Evolutionary conservation across 768 basidiomycete genomes (phyloP).

Genomic region (Psilocybe tampanensis): DNA sequence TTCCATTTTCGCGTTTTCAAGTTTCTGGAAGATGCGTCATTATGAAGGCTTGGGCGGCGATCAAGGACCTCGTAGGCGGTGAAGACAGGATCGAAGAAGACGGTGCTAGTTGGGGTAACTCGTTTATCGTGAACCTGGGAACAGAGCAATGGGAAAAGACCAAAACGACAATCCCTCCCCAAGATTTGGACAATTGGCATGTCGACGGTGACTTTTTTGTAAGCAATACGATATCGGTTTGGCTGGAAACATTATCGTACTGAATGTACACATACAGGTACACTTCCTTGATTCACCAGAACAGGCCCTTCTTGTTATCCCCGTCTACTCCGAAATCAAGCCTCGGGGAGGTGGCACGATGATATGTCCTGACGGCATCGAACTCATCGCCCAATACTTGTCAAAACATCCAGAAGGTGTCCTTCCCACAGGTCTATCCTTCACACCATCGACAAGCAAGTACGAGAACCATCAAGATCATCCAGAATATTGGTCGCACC

Average conservation of each 20-base stretch:
- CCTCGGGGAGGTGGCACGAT: slow-evolving; percentile 60
- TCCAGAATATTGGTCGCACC: slow-evolving; percentile 47
- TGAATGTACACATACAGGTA: slow-evolving; percentile 32
- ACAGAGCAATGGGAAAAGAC: slow-evolving; percentile 40
- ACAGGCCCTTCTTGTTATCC: slow-evolving; percentile 64
- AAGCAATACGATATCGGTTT: slow-evolving; percentile 11
- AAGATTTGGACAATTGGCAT: slow-evolving; percentile 64
- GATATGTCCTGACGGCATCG: slow-evolving; percentile 60
- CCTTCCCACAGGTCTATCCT: slow-evolving; percentile 43
- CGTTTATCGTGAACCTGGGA: slow-evolving; percentile 67
- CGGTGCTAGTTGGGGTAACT: slow-evolving; percentile 55
- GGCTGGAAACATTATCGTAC: not conserved
- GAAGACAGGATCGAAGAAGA: slow-evolving; percentile 56
- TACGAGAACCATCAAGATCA: slow-evolving; percentile 36
- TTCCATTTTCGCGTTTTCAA: not conserved
- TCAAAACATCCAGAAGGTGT: slow-evolving; percentile 56
- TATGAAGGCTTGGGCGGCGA: slow-evolving; percentile 59
- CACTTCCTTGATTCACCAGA: slow-evolving; percentile 70
- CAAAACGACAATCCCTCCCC: slow-evolving; percentile 33
- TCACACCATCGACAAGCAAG: slow-evolving; percentile 47
- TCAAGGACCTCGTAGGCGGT: slow-evolving; percentile 61
- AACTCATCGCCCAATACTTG: slow-evolving; percentile 50
- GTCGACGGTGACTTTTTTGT: slow-evolving; percentile 63
- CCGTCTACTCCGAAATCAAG: slow-evolving; percentile 58
- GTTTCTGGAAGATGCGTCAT: slow-evolving; percentile 29